These are phyloP conservation scores for Suillus decipiens DNA, from an alignment of 768 basidiomycete species.

Conservation along the genomic window DNA sequence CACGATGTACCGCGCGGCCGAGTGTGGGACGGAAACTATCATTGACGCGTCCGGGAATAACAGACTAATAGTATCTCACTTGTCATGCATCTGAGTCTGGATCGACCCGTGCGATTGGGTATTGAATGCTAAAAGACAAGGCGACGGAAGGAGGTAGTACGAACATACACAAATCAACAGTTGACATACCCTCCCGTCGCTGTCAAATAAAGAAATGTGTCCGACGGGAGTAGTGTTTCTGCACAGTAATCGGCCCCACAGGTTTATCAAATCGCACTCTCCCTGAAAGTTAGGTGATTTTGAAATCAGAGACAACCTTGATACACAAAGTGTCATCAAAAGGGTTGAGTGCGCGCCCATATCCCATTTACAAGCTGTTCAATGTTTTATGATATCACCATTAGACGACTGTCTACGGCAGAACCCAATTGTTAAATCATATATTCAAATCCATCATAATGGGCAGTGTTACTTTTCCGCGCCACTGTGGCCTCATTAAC, in stretches of 20 bases:
- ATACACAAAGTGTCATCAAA: neutral
- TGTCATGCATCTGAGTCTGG: neutral
- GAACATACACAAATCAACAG: neutral
- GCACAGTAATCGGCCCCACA: neutral
- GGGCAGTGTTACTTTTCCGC: neutral
- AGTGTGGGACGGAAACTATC: conserved; percentile 1
- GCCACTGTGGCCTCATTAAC: neutral
- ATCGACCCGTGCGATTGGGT: neutral
- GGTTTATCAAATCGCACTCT: neutral
- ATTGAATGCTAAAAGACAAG: neutral
- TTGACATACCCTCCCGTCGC: neutral
- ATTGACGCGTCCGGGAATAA: neutral
- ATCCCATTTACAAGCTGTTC: neutral
- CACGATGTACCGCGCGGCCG: neutral
- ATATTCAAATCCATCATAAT: neutral
- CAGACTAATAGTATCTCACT: neutral
- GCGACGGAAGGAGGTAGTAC: neutral
- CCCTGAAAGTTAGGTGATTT: neutral
- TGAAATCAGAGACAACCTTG: neutral
- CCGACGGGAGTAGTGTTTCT: neutral
- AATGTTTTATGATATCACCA: neutral
- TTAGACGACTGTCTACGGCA: neutral
- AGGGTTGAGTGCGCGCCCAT: neutral
- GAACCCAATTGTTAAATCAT: neutral
- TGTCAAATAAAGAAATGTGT: neutral